phyloP scores from a whole-genome alignment of 2,329 filamentous ascomycete species.

The Penicillium sp. region DNA sequence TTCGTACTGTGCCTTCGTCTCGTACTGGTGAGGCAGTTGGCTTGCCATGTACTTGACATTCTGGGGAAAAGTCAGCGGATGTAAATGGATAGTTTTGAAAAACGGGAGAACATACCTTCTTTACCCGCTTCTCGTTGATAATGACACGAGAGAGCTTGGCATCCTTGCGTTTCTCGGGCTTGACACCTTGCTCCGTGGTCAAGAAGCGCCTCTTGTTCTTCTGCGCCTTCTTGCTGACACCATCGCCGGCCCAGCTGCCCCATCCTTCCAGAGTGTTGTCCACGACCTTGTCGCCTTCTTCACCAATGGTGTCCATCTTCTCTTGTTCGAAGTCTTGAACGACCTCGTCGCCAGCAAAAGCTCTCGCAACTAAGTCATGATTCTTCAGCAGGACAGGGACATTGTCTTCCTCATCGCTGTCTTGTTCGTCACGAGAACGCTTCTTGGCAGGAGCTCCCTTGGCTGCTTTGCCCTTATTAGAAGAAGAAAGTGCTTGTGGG shows the following conservation, averaged over 20 bases:
- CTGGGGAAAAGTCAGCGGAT: constrained; percentile 42
- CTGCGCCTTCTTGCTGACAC: constrained; percentile 69
- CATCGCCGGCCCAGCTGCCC: constrained; percentile 88
- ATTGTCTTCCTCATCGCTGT: constrained; percentile 43
- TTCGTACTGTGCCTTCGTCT: constrained; percentile 86
- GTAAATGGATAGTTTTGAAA: background rate
- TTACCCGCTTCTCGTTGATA: constrained; percentile 84
- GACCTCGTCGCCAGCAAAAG: constrained; percentile 86
- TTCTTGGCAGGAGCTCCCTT: constrained; percentile 22
- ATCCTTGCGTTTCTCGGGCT: constrained; percentile 75
- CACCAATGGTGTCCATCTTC: constrained; percentile 68
- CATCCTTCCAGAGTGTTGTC: constrained; percentile 90
- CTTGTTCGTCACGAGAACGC: constrained; percentile 45
- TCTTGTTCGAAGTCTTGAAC: constrained; percentile 76
- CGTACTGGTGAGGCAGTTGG: constrained; percentile 83
- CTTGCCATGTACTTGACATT: constrained; percentile 85
- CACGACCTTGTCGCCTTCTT: constrained; percentile 78
- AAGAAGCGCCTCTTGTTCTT: constrained; percentile 56
- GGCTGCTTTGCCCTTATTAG: constrained; percentile 23
- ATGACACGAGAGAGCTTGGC: constrained; percentile 80
- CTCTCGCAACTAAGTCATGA: constrained; percentile 70
- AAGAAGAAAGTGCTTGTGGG: constrained; percentile 13
- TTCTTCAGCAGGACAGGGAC: constrained; percentile 49
- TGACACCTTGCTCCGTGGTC: constrained; percentile 63
- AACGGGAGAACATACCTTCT: constrained; percentile 66